Base-by-base conservation (phyloP, 2,329 filamentous ascomycete species). In the Paracamarosporium sp. region DNA sequence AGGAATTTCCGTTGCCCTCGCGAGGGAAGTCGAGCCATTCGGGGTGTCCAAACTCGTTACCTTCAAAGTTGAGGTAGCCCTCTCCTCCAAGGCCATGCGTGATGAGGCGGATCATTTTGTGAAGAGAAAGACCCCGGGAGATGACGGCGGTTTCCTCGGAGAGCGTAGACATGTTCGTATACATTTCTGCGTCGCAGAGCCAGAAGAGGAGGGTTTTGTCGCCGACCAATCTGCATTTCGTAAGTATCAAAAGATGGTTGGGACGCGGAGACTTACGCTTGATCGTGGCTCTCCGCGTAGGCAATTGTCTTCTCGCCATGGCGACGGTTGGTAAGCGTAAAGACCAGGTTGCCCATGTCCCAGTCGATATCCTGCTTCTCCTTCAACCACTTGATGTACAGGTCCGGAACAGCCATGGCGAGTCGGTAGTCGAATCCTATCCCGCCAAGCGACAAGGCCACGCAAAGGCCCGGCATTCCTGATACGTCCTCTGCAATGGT, bases 21-120 rank as follows among this genome's bases (percentile, higher is more conserved):
- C 95, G 91, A 4, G 95, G 95, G 78, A 99, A 99, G 77, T 99
- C 95, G 36, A 99, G 90, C 95, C 95, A 99, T 78, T 99, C 95
- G 0, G 95, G 95, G 74, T 99, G 95, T 0, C 95, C 95, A 72
- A 99, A 99, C 78, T 99, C 95, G 78, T 99, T 99, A 60, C 95
- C 95, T 80, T 97, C 93, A 69, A 99, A 99, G 81, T 98, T 99
- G 52, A 99, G 90, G 73, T 97, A 99, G 36, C 94, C 95, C 78
- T 99, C 95, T 54, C 95, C 95, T 57, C 95, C 95, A 15, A 99
- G 86, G 40, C 85, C 86, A 74, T 99, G 94, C 1, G 95, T 98
- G 62, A 99, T 82, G 15, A 99, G 86, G 13, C 95, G 90, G 70
- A 99, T 97, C 90, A 99, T 90, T 82, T 99, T 99, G 85, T 99